Evolutionary conservation across 768 basidiomycete genomes (phyloP).

Genomic region (Lactifluus pinguis): DNA sequence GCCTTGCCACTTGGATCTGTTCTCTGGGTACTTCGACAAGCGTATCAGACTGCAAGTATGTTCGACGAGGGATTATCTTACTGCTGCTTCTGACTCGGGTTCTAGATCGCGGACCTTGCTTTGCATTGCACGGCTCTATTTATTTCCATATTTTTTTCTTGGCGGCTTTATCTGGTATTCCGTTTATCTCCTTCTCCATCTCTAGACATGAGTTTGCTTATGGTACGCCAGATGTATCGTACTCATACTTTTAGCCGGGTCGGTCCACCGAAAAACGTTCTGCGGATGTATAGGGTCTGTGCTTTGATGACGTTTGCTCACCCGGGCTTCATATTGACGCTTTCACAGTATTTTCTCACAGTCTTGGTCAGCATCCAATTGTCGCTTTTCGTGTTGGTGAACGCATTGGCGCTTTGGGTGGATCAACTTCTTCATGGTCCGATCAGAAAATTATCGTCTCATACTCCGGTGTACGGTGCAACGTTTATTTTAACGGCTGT

Average conservation of each 20-base stretch:
- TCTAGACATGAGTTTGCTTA: not conserved
- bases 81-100: not conserved
- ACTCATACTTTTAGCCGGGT: conserved; percentile 41
- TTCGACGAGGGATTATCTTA: not conserved
- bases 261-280: conserved; percentile 43
- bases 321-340: not conserved
- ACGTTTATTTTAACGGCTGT: conserved; percentile 37
- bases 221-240: conserved; percentile 32
- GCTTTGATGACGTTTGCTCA: not conserved
- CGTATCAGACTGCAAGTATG: conserved; percentile 37
- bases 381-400: conserved; percentile 41
- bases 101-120: conserved; percentile 41
- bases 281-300: conserved; percentile 40
- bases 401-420: conserved; percentile 47
- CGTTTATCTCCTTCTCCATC: not conserved
- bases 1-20: conserved; percentile 42
- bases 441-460: conserved; percentile 34
- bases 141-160: conserved; percentile 36
- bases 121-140: conserved; percentile 37
- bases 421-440: conserved; percentile 42
- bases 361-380: conserved; percentile 47
- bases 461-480: conserved; percentile 35
- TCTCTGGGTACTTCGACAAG: conserved; percentile 35
- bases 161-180: conserved; percentile 35
- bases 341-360: conserved; percentile 42